A percentile compares a stretch with the other conserved stretches of the same genome.
phyloP scores from a whole-genome alignment of 805 yeast genomes.

The Ogataea saltuana region DNA sequence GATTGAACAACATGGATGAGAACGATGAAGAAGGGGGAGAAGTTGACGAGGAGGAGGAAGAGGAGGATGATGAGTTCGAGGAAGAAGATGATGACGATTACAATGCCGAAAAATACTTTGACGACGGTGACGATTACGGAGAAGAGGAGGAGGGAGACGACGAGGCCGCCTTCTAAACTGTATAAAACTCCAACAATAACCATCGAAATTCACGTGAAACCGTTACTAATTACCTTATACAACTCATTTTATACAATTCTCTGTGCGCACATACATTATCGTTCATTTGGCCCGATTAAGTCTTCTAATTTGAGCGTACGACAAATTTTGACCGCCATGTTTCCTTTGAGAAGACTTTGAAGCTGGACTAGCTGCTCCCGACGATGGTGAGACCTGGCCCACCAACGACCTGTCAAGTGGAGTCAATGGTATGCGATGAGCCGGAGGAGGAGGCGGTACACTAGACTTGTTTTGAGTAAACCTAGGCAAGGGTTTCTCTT shows the following conservation, averaged over 20 bases:
- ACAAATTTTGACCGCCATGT: constrained; percentile 7
- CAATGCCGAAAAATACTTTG: constrained; percentile 78
- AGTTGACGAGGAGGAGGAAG: constrained; percentile 51
- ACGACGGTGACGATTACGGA: constrained; percentile 65
- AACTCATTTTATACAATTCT: no score
- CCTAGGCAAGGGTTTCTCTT: constrained; percentile 26
- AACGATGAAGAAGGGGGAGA: constrained; percentile 46
- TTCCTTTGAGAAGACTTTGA: no score
- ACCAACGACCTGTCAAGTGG: constrained; percentile 15
- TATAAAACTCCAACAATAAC: neutral
- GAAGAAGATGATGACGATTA: constrained; percentile 79
- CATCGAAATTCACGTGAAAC: no score
- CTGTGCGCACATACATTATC: neutral
- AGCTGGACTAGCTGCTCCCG: no score
- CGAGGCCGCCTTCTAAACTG: constrained; percentile 63
- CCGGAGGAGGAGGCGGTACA: constrained; percentile 31
- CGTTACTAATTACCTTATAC: neutral
- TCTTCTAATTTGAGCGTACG: constrained; percentile 28
- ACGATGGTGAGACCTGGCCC: constrained; percentile 1
- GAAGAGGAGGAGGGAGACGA: constrained; percentile 63
- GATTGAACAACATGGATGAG: constrained; percentile 38
- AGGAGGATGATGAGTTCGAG: constrained; percentile 66
- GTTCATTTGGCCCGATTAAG: constrained; percentile 15
- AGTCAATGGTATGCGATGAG: constrained; percentile 27
- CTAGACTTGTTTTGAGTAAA: neutral